Percentiles rank a stretch among this genome's conserved stretches.
These are phyloP conservation scores for Exophiala aquamarina DNA, from an alignment of 2,329 filamentous ascomycete species.

Conservation along the genomic window DNA sequence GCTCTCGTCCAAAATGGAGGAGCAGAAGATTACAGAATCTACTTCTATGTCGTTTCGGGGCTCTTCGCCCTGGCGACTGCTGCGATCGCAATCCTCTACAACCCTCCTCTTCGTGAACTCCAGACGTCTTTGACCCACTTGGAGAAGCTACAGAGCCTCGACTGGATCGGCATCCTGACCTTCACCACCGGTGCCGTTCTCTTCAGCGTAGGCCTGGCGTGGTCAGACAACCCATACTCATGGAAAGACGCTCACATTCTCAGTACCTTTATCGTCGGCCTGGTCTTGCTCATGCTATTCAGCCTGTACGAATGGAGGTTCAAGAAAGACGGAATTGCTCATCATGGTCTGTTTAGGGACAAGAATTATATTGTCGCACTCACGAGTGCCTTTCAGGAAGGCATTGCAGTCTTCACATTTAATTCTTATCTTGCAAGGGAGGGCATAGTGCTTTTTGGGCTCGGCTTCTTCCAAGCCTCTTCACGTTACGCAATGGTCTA, in stretches of 20 bases:
- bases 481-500: not conserved
- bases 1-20: not conserved
- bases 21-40: not conserved
- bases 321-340: not conserved
- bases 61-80: not conserved
- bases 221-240: not conserved
- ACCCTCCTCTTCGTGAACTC: not conserved
- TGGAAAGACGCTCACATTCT: not conserved
- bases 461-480: not conserved
- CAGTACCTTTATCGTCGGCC: not conserved
- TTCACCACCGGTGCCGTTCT: not conserved
- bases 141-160: not conserved
- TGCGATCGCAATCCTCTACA: not conserved
- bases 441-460: not conserved
- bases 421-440: not conserved
- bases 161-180: not conserved
- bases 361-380: not conserved
- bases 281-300: not conserved
- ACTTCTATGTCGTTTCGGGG: not conserved
- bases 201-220: not conserved
- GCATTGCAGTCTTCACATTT: not conserved
- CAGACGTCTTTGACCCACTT: not conserved
- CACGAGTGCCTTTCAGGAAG: not conserved
- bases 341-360: not conserved
- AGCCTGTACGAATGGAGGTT: not conserved